A percentile compares a stretch with the other conserved stretches of the same genome.
Evolutionary conservation across 2,329 filamentous ascomycete species (phyloP).

Genomic region (Fusarium continuum): DNA sequence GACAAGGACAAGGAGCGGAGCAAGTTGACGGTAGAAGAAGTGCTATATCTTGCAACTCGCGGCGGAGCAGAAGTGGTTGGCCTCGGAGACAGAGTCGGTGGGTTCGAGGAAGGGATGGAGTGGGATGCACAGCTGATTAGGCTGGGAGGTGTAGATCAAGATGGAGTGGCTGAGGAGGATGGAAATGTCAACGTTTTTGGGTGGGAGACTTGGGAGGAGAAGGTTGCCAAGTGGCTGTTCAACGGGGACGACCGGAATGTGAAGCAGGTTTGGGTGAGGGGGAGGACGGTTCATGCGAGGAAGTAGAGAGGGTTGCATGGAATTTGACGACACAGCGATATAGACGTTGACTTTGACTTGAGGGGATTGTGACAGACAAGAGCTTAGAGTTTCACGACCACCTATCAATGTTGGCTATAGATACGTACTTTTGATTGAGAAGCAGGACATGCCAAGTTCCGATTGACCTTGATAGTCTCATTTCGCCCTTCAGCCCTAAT

Average conservation of each 20-base stretch:
- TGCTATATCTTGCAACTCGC: conserved; percentile 84
- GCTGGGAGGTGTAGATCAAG: conserved; percentile 61
- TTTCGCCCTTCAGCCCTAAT: background rate
- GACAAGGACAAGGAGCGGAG: conserved; percentile 55
- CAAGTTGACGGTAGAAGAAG: conserved; percentile 86
- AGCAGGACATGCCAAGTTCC: background rate
- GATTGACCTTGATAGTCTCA: too few relatives aligned
- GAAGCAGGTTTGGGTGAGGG: conserved; percentile 86
- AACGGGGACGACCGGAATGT: conserved; percentile 94
- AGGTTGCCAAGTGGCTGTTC: conserved; percentile 93
- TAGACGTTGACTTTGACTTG: background rate
- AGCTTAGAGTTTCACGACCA: background rate
- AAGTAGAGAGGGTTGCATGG: background rate
- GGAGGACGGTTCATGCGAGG: conserved; percentile 74
- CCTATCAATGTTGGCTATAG: background rate
- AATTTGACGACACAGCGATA: background rate
- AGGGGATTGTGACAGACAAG: background rate
- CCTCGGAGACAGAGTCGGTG: conserved; percentile 75
- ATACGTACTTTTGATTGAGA: background rate
- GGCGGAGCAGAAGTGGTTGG: conserved; percentile 87
- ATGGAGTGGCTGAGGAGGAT: conserved; percentile 51
- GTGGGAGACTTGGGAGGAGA: conserved; percentile 88
- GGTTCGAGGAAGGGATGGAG: conserved; percentile 85
- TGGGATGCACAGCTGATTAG: conserved; percentile 90
- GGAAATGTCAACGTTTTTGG: conserved; percentile 89